Percentiles rank a stretch among this genome's conserved stretches.
These are phyloP conservation scores for Paracoccidioides brasiliensis DNA, from an alignment of 2,329 filamentous ascomycete species.

Conservation along the genomic window DNA sequence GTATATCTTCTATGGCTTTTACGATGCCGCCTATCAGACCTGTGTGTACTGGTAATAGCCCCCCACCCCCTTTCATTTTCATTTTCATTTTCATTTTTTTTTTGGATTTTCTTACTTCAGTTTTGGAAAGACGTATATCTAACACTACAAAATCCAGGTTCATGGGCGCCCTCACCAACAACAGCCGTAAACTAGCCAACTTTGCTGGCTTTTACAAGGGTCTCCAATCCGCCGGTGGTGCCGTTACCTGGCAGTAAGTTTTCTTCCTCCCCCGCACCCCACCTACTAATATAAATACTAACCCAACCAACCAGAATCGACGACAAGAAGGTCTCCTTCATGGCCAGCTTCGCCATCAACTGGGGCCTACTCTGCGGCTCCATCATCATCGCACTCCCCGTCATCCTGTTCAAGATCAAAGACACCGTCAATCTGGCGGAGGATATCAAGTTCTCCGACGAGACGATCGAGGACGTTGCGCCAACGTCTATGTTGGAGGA, in stretches of 20 bases:
- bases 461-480: conserved; percentile 59
- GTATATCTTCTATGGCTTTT: conserved; percentile 83
- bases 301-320: conserved; percentile 38
- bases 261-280: not conserved
- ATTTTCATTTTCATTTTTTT: not conserved
- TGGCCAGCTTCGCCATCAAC: conserved; percentile 58
- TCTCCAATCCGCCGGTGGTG: conserved; percentile 76
- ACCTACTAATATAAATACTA: not conserved
- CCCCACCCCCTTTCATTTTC: not conserved
- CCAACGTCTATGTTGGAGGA: conserved; percentile 6
- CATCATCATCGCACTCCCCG: conserved; percentile 61
- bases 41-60: conserved; percentile 66
- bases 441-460: conserved; percentile 73
- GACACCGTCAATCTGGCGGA: conserved; percentile 71
- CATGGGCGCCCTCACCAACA: conserved; percentile 90
- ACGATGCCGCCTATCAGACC: conserved; percentile 83
- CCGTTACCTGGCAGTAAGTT: conserved; percentile 38
- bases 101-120: not conserved
- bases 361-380: conserved; percentile 68
- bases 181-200: conserved; percentile 80
- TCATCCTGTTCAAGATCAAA: conserved; percentile 66
- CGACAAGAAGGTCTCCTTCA: conserved; percentile 47
- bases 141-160: conserved; percentile 40
- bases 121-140: not conserved
- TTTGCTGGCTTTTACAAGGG: conserved; percentile 84